A percentile compares a stretch with the other conserved stretches of the same genome.
phyloP scores from a whole-genome alignment of 352 stramenopile genomes.

The Phytophthora agathidicida region DNA sequence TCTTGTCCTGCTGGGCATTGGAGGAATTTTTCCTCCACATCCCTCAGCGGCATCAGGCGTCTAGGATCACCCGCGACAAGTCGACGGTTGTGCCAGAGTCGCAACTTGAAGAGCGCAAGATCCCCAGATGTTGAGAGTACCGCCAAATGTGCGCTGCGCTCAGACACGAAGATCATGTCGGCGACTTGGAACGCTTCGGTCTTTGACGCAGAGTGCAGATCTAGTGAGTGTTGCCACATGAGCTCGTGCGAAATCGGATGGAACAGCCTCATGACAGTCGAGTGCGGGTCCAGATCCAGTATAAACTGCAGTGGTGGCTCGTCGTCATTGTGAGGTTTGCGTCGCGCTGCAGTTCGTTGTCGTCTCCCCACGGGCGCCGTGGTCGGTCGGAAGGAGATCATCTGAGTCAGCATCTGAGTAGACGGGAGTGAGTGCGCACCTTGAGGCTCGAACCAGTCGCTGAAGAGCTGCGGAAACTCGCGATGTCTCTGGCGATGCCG shows the following conservation, averaged over 20 bases:
- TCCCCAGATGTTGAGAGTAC: slow-evolving; percentile 27
- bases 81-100: slow-evolving; percentile 35
- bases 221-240: slow-evolving; percentile 30
- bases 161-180: slow-evolving; percentile 30
- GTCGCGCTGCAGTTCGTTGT: slow-evolving; percentile 4
- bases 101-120: slow-evolving; percentile 32
- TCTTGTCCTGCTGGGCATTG: slow-evolving; percentile 27
- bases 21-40: slow-evolving; percentile 13
- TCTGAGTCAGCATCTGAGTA: slow-evolving; percentile 5
- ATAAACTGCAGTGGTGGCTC: slow-evolving; percentile 35
- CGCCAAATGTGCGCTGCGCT: slow-evolving; percentile 27
- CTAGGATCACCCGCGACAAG: slow-evolving; percentile 30
- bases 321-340: slow-evolving; percentile 4
- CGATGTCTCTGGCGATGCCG: slow-evolving; percentile 1
- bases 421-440: not conserved
- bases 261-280: slow-evolving; percentile 27
- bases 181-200: slow-evolving; percentile 8
- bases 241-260: slow-evolving; percentile 30
- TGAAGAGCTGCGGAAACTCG: slow-evolving; percentile 24
- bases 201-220: slow-evolving; percentile 18
- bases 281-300: slow-evolving; percentile 28
- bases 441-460: slow-evolving; percentile 31
- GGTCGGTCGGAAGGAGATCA: slow-evolving; percentile 33
- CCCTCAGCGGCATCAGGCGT: slow-evolving; percentile 20
- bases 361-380: slow-evolving; percentile 13